Evolutionary conservation across 805 yeast genomes (phyloP), one percentile per base, ranked within the genome.

Genomic region (Starmerella vitae): DNA sequence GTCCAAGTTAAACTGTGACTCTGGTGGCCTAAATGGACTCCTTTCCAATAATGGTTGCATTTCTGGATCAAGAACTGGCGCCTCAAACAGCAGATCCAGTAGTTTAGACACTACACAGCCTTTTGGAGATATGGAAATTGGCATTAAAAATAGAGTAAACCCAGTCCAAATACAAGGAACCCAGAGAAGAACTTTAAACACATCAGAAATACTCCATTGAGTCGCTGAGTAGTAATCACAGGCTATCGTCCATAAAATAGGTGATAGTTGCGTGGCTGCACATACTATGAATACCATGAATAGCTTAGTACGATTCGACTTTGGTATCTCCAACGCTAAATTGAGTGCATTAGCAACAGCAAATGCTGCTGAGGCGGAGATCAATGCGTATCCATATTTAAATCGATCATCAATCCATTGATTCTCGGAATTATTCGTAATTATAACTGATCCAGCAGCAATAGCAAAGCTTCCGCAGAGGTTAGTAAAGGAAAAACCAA

Each of bases 361-460:
- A 28, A 51, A 48, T 4, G 52, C 52, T 1, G 45, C 45, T 2
- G 50, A 42, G 9, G 34, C 18, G 1, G 51, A 43, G 2, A 46
- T 9, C n/a, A 51, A 26, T 3, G 48, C 38, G 15, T 41, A 39
- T 1, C 55, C 55, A 34, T 38, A 30, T 3, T 27, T 33, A 24
- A 31, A 38, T 18, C 44, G 35, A 26, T 51, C 55, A 13, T 30
- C 30, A n/a, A 38, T 33, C 37, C 49, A 39, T 18, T 29, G 42
- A n/a, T 45, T 48, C 14, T 30, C 35, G 3, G 36, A 20, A 6
- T 36, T 36, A 14, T 39, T 48, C 12, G 44, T 37, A n/a, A 50
- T 28, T 1, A 48, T 34, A 14, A 44, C 44, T 1, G 46, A 24
- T 1, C 55, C 55, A 1, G 48, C 51, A 1, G 51, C 52, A 4